Base-by-base conservation (phyloP, 2,329 filamentous ascomycete genomes). In the Pseudopithomyces chartarum region DNA sequence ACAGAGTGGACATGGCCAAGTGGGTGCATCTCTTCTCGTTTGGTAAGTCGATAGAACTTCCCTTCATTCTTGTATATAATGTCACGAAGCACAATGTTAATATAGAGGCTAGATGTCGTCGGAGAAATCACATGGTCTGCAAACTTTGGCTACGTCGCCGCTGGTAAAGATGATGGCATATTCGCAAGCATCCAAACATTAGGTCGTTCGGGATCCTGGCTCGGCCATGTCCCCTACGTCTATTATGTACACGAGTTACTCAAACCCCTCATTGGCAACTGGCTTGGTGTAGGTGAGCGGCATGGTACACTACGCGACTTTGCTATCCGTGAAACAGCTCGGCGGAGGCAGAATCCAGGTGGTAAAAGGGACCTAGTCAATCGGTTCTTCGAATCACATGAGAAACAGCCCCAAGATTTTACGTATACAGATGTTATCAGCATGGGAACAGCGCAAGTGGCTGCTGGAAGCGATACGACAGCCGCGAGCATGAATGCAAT, bases 381-480 rank as follows among this genome's bases (percentile, higher is more conserved):
- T 10, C 75, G 75, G 44, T 63, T 78, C 8, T 63, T 74, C 29
- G 63, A 68, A 2, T 68, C 71, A 12, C 68, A 75, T 43, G 69
- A 72, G 38, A 64, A 71, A 51, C 73, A 75, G 46, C 70, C 72
- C 0, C 46, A 55, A 11, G 66, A 73, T 17, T 73, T 78, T 53
- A 67, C 72, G 49, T 68, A 73, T 43, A 65, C 62, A 5, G 71
- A 61, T 48, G 62, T 79, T 7, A 61, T 76, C 8, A 73, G 69
- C 29, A 76, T 77, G 75, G 70, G 67, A 1, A 73, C 72, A 4
- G 52, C 26, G 3, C 44, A 57, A n/a, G 71, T 79, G 44, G 72
- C 72, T 42, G 78, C 77, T 1, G 76, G 75, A 10, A 71, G 68
- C 19, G 78, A 80, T 49, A 80, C 78, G 0, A 79, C 76, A 6